Evolutionary conservation across 1,139 yeast species (phyloP), one percentile per base, ranked within the genome.

Genomic region (Protomyces lactucae-debilis): DNA sequence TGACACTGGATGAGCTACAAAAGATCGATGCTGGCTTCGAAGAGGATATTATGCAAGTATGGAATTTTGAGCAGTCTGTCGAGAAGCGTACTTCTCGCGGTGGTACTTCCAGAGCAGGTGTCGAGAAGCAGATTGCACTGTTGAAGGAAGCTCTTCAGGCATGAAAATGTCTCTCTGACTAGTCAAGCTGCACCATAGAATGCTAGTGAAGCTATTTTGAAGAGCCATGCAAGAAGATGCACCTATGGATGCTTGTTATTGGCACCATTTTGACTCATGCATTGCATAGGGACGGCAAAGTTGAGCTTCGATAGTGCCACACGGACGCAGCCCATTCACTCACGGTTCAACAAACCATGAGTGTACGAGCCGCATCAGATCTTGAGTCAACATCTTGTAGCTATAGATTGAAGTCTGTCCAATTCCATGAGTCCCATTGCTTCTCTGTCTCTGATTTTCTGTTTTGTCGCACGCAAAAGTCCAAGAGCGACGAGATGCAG

Each of bases 81-180:
- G 99, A 93, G 78, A 88, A 96, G 82, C 87, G 99, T 79, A 85
- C 86, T 64, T 97, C 98, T 37, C 91, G 85, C 67, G 99, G 99
- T 67, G 99, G 99, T 69, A 91, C 99, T 46, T 97, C 99, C 21
- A 89, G 85, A 76, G 78, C 84, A 39, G 97, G 99, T n/a, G 90
- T 93, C 23, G 74, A 83, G 65, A 82, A 84, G 71, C 99, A 93
- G 76, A 79, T 93, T 68, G 75, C 78, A 32, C 70, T 70, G 21
- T 70, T 77, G 16, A 73, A 71, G 54, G 67, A 69, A 56, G 45
- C 65, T 28, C 57, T 72, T 60, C 37, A 56, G 10, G 14, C 37
- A 55, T 28, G 28, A 23, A 14, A 43, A 43, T 43, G 48, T 43
- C 18, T 18, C 23, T 18, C 16, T 9, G 18, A n/a, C 25, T 43